Base-by-base conservation (phyloP, 148 eudicot species). In the Simmondsia chinensis region DNA sequence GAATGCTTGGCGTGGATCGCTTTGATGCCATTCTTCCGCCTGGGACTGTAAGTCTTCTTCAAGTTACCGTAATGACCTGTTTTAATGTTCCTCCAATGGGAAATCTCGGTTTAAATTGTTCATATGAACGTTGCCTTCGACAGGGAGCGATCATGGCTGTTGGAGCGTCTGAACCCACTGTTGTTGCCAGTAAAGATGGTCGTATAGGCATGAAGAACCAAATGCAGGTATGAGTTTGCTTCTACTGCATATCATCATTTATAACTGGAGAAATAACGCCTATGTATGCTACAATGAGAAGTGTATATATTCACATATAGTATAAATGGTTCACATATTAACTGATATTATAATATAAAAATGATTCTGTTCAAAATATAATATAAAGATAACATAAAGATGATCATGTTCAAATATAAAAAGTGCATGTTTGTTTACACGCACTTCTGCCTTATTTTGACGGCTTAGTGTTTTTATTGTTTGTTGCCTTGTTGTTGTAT, bases 1-100 rank as follows among this genome's bases (percentile, higher is more conserved):
- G 95, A 43, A 82, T 74, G 89, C 86, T 82, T 60, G 99, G 95
- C 14, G 99, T 85, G 38, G 99, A 91, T 57, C 86, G 86, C 18
- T 91, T 91, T 50, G 99, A 91, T 64, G 95, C 99, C 68, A 91
- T 91, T 66, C 87, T 85, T 46, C 99, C 95, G 2, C 95, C 95
- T 45, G 99, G 95, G 65, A 85, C 94, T 54, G 99, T 91, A 69
- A 72, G 99, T 66, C n/a, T n/a, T 20, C 20, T 25, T 22, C 5
- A 9, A 36, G 15, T 27, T 12, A 9, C 25, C 28, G n/a, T 42
- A 18, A 7, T 18, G 9, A 18, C 19, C 33, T 21, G 34, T 22
- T 9, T 18, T 6, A 9, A 38, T 12, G 3, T 23, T 6, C 31
- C 33, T n/a, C 8, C 37, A 20, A 39, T 40, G n/a, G 40, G 27